Base-by-base conservation (phyloP, 495 filamentous ascomycete species). In the Poronia punctata region DNA sequence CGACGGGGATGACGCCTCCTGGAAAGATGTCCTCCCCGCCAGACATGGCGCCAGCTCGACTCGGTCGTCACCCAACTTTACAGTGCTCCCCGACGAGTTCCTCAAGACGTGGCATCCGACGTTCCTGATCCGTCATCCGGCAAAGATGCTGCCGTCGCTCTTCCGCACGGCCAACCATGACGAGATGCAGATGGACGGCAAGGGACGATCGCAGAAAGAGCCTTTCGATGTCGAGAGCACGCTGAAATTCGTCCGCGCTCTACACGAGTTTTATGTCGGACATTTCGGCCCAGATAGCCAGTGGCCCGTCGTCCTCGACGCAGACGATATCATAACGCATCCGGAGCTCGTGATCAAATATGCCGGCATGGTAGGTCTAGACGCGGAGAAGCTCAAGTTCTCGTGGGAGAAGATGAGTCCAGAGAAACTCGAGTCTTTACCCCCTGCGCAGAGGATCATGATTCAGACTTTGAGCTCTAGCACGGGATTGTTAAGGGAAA, bases 91-190 rank as follows among this genome's bases (percentile, higher is more conserved):
- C 0, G 64, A 68, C 43, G 59, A 57, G 29, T 59, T 64, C 36
- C 52, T 71, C 19, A 48, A 45, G 2, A 53, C 46, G 3, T 66
- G 58, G 50, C 43, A 48, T 11, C 46, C 62, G 21, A 60, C 60
- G 3, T 67, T 71, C 40, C 47, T 70, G 21, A 64, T 71, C 30
- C 61, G 68, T 7, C 64, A 71, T 37, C 68, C 68, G 4, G 59
- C 61, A 11, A 43, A 68, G 23, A 53, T 60, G 23, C 57, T 64
- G 18, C 61, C 68, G 9, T 66, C 61, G 1, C 41, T 53, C 4
- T 61, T 60, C 35, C 65, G 66, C 12, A 50, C 65, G 0, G 41
- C 54, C 18, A 32, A 48, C 7, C 34, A 9, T 14, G 38, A 48
- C 9, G 40, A 27, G 6, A 4, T 35, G 4, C 26, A 25, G 16